phyloP scores from a whole-genome alignment of 2,329 filamentous ascomycete genomes.

The Colletotrichum nymphaeae region DNA sequence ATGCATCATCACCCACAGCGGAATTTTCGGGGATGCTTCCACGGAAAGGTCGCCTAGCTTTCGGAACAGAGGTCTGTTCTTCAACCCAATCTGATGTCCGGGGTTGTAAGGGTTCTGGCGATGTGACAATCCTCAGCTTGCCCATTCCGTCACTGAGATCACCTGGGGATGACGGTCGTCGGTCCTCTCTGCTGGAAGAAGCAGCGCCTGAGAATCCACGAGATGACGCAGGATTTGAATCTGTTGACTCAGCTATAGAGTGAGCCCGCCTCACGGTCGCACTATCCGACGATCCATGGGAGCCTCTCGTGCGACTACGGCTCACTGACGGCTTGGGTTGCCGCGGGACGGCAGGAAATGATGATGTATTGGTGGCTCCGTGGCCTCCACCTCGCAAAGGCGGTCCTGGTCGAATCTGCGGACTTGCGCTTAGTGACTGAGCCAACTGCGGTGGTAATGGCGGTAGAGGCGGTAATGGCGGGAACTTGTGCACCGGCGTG shows the following conservation, averaged over 20 bases:
- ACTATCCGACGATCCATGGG: conserved; percentile 11
- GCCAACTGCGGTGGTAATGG: conserved; percentile 9
- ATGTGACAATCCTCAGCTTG: neutral
- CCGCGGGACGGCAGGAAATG: neutral
- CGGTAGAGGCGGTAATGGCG: conserved; percentile 29
- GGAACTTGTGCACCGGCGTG: conserved; percentile 20
- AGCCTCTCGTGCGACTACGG: neutral
- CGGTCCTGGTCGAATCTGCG: neutral
- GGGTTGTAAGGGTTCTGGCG: neutral
- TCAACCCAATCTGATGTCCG: conserved; percentile 21
- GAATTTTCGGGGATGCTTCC: conserved; percentile 24
- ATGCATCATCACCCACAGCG: neutral
- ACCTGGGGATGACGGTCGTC: conserved; percentile 7
- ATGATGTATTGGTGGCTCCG: neutral
- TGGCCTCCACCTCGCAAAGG: neutral
- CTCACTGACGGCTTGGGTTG: neutral
- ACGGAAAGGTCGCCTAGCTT: neutral
- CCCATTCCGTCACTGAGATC: conserved; percentile 18
- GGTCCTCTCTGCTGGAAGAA: neutral
- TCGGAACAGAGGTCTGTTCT: conserved; percentile 5
- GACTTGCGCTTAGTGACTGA: neutral
- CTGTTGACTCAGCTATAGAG: neutral
- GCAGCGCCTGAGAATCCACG: neutral
- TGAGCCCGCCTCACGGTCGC: neutral
- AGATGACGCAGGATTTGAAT: conserved; percentile 3